Evolutionary conservation across 2,329 filamentous ascomycete genomes (phyloP), one percentile per base, ranked within the genome.

Genomic region (Colletotrichum godetiae): DNA sequence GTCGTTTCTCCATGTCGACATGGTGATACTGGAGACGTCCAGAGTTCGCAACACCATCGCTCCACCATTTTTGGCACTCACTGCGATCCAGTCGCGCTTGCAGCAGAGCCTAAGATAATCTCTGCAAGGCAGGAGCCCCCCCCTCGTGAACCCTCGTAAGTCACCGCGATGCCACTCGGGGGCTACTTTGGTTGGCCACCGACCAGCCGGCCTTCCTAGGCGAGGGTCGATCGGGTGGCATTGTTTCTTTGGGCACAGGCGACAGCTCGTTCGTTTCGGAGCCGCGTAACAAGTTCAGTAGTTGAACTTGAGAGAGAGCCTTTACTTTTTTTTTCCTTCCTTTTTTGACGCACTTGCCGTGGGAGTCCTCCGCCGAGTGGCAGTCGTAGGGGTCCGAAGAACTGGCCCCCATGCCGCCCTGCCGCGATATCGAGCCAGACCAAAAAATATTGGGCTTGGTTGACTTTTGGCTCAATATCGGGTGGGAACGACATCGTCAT

Each of bases 401-500:
- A 58, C 10, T 13, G 46, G 29, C 60, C 67, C 60, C 67, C 60
- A 66, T 73, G 71, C 71, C 71, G 60, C 71, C 66, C 64, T 71
- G 37, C 61, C 56, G 56, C 29, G 55, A 72, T 69, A 33, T 69
- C 15, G 37, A 31, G 55, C 33, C 52, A 46, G 52, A 29, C 35
- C 15, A 49, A 66, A 55, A 64, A 61, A 71, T 55, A 71, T 62
- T 73, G 71, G 71, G 60, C 61, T 65, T 58, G 60, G 67, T 6
- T 24, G 61, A 42, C 33, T 65, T 61, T n/a, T 35, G 33, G 42
- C 46, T 61, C 59, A 31, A 60, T 70, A 5, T 74, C 52, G 6
- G 11, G 68, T 69, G 57, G 73, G 72, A 69, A 75, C 74, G 57
- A 66, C 74, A 56, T 77, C 75, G 53, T 73, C 72, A 24, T 75